Evolutionary conservation across 2,329 filamentous ascomycete genomes (phyloP).

Genomic region (Botrytis cinerea): DNA sequence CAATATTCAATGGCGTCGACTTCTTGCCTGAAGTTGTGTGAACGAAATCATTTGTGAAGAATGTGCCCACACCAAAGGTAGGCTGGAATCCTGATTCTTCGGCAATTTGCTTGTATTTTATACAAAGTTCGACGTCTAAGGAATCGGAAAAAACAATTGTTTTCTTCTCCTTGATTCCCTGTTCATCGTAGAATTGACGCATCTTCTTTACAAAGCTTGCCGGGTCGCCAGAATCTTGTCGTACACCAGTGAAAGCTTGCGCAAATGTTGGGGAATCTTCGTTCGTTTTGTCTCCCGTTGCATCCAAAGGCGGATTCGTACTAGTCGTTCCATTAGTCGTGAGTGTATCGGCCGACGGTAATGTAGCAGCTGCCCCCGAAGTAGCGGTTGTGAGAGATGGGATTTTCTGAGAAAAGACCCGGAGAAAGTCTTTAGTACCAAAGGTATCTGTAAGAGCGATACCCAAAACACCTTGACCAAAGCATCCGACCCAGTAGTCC

Average conservation of each 20-base stretch:
- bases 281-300: slow-evolving; percentile 45
- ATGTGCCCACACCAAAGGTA: slow-evolving; percentile 93
- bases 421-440: slow-evolving; percentile 85
- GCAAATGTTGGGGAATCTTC: slow-evolving; percentile 56
- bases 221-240: slow-evolving; percentile 74
- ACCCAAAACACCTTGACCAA: slow-evolving; percentile 78
- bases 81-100: slow-evolving; percentile 80
- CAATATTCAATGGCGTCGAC: slow-evolving; percentile 91
- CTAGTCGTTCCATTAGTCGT: slow-evolving; percentile 4
- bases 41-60: slow-evolving; percentile 92
- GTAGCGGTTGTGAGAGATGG: slow-evolving; percentile 45
- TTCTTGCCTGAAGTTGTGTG: slow-evolving; percentile 73
- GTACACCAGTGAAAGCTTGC: slow-evolving; percentile 65
- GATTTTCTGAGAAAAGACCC: slow-evolving; percentile 74
- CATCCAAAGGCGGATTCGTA: slow-evolving; percentile 41
- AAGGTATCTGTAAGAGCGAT: slow-evolving; percentile 97
- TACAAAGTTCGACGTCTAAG: slow-evolving; percentile 83
- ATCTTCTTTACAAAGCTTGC: slow-evolving; percentile 65
- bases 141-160: slow-evolving; percentile 95
- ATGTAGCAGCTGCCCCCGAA: slow-evolving; percentile 30
- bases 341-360: slow-evolving; percentile 32
- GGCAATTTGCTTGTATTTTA: slow-evolving; percentile 84
- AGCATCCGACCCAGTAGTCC: slow-evolving; percentile 86
- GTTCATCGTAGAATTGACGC: slow-evolving; percentile 45
- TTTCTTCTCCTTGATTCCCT: slow-evolving; percentile 77